Conservation (phyloP, 345 rosid species). For the Linum tenue region DNA sequence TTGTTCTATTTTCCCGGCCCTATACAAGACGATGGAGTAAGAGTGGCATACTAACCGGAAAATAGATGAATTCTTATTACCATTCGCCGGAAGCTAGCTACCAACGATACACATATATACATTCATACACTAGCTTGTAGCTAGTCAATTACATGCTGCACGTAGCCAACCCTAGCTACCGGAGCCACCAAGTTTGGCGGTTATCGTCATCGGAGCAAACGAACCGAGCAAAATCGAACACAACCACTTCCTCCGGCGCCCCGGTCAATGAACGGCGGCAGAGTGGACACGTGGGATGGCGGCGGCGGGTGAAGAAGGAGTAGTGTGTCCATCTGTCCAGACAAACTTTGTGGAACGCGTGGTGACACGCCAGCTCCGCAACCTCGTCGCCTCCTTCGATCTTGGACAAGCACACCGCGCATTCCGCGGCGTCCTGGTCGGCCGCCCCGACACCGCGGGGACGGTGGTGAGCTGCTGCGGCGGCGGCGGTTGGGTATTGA, state of each 20-base stretch:
- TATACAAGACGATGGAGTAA: too few relatives aligned
- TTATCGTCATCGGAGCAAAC: neutral
- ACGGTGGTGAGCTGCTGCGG: neutral
- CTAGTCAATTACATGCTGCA: neutral
- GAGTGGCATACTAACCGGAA: too few relatives aligned
- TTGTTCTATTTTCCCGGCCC: too few relatives aligned
- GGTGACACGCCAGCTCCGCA: neutral
- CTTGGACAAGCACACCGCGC: conserved; percentile 1
- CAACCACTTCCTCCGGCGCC: neutral
- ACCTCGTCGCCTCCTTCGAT: neutral
- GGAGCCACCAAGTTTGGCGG: neutral
- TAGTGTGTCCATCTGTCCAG: neutral
- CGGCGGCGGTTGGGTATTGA: neutral
- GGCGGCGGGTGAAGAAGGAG: neutral
- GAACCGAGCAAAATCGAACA: neutral
- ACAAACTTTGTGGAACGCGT: neutral
- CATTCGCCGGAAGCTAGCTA: too few relatives aligned
- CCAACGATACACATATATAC: too few relatives aligned
- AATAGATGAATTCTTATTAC: too few relatives aligned
- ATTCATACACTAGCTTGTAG: too few relatives aligned
- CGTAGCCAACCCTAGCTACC: neutral
- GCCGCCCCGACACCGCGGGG: neutral
- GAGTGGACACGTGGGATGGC: neutral
- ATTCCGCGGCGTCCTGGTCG: neutral
- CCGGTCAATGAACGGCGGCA: neutral